Base-by-base conservation (phyloP, 768 basidiomycete genomes). In the Hysterangium stoloniferum region DNA sequence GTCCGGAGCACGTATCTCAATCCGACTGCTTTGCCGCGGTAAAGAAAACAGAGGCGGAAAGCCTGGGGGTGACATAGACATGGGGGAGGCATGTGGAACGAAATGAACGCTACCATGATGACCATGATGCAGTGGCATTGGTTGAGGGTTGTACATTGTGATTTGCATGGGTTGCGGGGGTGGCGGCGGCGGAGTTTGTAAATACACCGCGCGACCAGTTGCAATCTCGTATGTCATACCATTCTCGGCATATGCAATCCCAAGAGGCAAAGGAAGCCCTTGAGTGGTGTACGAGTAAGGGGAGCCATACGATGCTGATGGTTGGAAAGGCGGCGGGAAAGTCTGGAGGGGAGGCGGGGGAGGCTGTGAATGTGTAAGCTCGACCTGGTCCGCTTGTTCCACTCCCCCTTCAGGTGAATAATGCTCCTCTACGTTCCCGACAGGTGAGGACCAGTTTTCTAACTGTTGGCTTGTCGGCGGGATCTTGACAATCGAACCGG, bases 171-270 rank as follows among this genome's bases (percentile, higher is more conserved):
- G 45, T 17, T 40, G 45, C 25, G 74, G 71, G 2, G 73, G 70
- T 17, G 79, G 75, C 2, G 53, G 59, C 4, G 58, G 57, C 1
- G 62, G 53, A 9, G 64, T 66, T 54, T 80, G 76, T 25, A 90
- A 71, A 58, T 83, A 84, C 29, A 91, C 81, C 9, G 86, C 78
- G 33, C 85, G 86, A 34, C 89, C 89, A 4, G 86, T 89, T 12
- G 86, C 80, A 45, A 89, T 61, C 64, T 91, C 88, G 61, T 82
- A 90, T n/a, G 86, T 72, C 68, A 87, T 73, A 28, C 88, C 88
- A 53, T 85, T 81, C 48, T 80, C 77, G 56, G 80, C 81, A 60
- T 88, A 66, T 12, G 75, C 86, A 44, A 89, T 73, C 42, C 88
- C 88, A 12, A 80, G 80, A 2, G 61, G 71, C n/a, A 87, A 77